Conservation (phyloP, 345 rosid genomes). For the Fremontodendron californicum region DNA sequence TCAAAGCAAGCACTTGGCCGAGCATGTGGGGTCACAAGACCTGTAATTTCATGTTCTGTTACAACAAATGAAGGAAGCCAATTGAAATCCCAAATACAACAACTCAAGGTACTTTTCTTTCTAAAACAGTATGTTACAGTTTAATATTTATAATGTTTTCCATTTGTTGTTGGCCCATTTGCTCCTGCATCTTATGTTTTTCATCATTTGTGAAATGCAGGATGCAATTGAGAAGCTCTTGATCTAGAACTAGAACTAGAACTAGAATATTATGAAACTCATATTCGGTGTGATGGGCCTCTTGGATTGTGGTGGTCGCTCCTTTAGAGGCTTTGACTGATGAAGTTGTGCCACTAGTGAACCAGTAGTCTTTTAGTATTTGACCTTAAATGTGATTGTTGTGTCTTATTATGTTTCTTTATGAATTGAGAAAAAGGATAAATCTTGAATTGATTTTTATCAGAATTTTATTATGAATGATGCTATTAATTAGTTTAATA, state of each 20-base stretch:
- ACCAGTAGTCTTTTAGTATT: not conserved
- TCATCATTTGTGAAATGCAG: constrained; percentile 34
- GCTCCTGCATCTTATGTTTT: not conserved
- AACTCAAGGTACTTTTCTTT: constrained; percentile 57
- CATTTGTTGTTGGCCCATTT: not conserved
- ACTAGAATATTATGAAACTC: constrained; percentile 15
- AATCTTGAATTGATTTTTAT: not conserved
- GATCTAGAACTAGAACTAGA: constrained; percentile 39
- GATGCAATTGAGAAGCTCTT: constrained; percentile 94
- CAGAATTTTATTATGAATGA: not conserved
- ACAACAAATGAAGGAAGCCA: constrained; percentile 83
- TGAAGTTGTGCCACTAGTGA: constrained; percentile 29
- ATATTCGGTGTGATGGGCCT: constrained; percentile 90
- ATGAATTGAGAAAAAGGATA: not conserved
- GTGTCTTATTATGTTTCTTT: not conserved
- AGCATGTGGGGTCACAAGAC: constrained; percentile 95
- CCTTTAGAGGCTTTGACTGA: constrained; percentile 69
- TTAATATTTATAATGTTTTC: not conserved
- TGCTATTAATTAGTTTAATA: not conserved
- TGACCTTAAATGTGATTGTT: not conserved
- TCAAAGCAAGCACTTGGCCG: constrained; percentile 96
- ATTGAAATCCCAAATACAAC: constrained; percentile 78
- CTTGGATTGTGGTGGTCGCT: constrained; percentile 33
- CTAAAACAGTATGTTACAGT: not conserved
- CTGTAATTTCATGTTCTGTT: constrained; percentile 89